A percentile compares a stretch with the other conserved stretches of the same genome.
phyloP scores from a whole-genome alignment of 164 flowering plant species.

The Stephania yunnanensis region DNA sequence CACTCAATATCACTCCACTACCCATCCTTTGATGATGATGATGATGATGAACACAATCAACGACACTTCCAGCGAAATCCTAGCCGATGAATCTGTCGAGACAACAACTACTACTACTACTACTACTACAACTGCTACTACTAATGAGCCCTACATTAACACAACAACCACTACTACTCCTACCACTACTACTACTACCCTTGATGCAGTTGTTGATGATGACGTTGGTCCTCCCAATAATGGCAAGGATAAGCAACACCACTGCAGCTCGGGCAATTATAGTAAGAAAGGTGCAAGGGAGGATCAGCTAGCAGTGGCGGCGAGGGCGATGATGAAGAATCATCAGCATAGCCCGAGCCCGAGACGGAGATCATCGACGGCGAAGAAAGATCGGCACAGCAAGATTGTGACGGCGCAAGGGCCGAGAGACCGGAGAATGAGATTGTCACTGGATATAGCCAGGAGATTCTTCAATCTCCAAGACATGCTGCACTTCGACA shows the following conservation, averaged over 20 bases:
- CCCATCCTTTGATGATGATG: not conserved
- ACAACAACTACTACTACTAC: not conserved
- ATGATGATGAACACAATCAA: not conserved
- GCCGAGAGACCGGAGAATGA: constrained; percentile 68
- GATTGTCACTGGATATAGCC: constrained; percentile 71
- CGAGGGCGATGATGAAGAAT: too few relatives aligned
- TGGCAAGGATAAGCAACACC: too few relatives aligned
- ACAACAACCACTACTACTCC: not conserved
- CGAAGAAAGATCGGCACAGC: constrained; percentile 67
- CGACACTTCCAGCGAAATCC: not conserved
- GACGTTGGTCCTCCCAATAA: too few relatives aligned
- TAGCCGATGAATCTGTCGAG: not conserved
- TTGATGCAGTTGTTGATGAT: too few relatives aligned
- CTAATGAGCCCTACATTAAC: not conserved
- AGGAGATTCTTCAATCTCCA: constrained; percentile 58
- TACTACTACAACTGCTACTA: not conserved
- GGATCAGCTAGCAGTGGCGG: too few relatives aligned
- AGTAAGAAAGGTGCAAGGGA: too few relatives aligned
- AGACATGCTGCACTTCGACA: constrained; percentile 66
- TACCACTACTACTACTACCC: not conserved
- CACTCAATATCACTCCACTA: not conserved
- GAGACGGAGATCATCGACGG: not conserved
- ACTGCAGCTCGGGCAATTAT: too few relatives aligned
- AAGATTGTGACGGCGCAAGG: constrained; percentile 73
- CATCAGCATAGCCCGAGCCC: not conserved